These are phyloP conservation scores for Andrographis paniculata DNA, from an alignment of 305 asterid genomes.

Conservation along the genomic window DNA sequence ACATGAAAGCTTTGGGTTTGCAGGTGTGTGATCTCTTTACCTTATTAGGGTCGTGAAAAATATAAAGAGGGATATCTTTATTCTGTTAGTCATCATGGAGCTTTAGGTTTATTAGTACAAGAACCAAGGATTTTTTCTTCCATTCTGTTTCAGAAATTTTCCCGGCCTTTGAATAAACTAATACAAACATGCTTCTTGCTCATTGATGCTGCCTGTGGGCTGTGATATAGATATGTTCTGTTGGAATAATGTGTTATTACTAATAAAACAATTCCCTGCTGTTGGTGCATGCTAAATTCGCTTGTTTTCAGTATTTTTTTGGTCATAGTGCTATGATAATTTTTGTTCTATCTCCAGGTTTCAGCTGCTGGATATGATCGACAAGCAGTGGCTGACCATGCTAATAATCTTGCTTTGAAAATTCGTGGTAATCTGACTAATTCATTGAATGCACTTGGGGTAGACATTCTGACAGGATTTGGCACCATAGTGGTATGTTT, in stretches of 20 bases:
- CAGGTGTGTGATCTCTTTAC: constrained; percentile 31
- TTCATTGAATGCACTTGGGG: constrained; percentile 63
- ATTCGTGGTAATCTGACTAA: constrained; percentile 60
- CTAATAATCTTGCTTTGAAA: constrained; percentile 56
- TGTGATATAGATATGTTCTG: too few species aligned
- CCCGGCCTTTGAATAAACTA: too few species aligned
- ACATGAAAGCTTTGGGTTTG: constrained; percentile 68
- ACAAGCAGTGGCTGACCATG: constrained; percentile 17
- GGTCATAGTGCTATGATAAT: background rate
- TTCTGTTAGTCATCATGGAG: background rate
- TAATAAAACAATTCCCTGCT: too few species aligned
- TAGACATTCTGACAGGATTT: constrained; percentile 57
- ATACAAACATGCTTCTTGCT: too few species aligned
- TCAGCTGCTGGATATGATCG: background rate
- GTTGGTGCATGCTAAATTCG: too few species aligned
- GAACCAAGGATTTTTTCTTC: too few species aligned
- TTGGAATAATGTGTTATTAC: too few species aligned
- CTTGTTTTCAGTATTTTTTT: background rate
- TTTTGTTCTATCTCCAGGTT: background rate
- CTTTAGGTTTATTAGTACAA: too few species aligned
- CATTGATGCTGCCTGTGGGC: too few species aligned
- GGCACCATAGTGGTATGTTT: constrained; percentile 40
- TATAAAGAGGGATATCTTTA: background rate
- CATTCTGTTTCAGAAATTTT: too few species aligned
- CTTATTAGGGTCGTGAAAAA: background rate